Base-by-base conservation (phyloP, 2,329 filamentous ascomycete genomes). In the Epichloe typhina region DNA sequence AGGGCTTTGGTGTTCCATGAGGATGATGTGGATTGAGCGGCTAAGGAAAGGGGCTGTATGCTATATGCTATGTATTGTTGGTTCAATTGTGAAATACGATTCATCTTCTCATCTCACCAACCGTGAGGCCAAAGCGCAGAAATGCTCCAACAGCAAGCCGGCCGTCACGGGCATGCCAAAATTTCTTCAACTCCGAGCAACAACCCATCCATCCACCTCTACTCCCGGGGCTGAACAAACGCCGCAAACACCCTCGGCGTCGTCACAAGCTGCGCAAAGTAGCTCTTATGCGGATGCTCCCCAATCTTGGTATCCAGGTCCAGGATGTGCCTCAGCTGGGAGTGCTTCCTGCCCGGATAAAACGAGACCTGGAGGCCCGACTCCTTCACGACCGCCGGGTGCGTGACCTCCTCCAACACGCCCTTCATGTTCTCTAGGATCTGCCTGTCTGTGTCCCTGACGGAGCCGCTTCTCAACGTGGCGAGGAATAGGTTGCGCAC, bases 1-100 rank as follows among this genome's bases (percentile, higher is more conserved):
- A 61, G 77, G 44, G 69, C 70, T 5, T 62, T 80, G 56, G 74
- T 79, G 1, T 79, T 80, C 54, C 50, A 51, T 17, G 21, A 47
- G 23, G 39, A 48, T 17, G 50, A 51, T 37, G 42, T 12, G 23
- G 43, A 47, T 6, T 48, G 41, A 35, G n/a, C 33, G 9, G 37
- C 3, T 15, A 11, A 31, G 31, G 2, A 7, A 13, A 13, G 15
- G 43, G 13, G 23, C 21, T 44, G 41, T 41, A 11, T 41, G n/a
- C 15, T 17, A 17, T 17, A 17, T 17, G 17, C 2, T 41, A 41
- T 41, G 39, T 19, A 41, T 13, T 31, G 31, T 31, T 11, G 31
- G 9, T 31, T 11, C 31, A 31, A 31, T 31, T 4, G 4, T 31
- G 31, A 31, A 31, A 31, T 31, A 31, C 31, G 8, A 31, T 31